phyloP scores from a whole-genome alignment of 768 basidiomycete species.

The Sarcodon aspratus region DNA sequence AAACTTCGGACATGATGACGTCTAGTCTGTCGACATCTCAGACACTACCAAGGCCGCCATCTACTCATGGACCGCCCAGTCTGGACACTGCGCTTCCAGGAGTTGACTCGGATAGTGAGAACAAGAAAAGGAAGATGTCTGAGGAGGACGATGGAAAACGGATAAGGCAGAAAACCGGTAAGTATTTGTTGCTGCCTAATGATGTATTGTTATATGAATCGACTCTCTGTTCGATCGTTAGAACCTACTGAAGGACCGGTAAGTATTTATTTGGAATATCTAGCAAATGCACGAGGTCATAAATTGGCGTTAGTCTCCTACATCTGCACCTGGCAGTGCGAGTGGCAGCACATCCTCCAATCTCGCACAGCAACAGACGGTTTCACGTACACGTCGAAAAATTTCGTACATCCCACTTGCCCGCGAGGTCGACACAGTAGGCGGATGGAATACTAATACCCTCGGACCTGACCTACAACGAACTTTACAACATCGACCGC shows the following conservation, averaged over 20 bases:
- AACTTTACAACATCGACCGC: slow-evolving; percentile 37
- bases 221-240: neutral
- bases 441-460: slow-evolving; percentile 67
- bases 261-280: neutral
- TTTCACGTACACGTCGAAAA: slow-evolving; percentile 52
- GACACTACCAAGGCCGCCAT: too few species aligned
- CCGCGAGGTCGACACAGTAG: slow-evolving; percentile 63
- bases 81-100: slow-evolving; percentile 5
- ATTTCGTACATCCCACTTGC: slow-evolving; percentile 82
- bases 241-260: slow-evolving; percentile 10
- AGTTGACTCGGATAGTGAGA: slow-evolving; percentile 51
- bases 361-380: slow-evolving; percentile 23
- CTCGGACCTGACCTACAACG: slow-evolving; percentile 52
- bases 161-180: slow-evolving; percentile 63
- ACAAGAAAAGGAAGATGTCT: slow-evolving; percentile 63
- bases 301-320: too few species aligned
- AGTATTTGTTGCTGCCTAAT: slow-evolving; percentile 11
- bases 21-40: too few species aligned
- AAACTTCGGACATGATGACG: too few species aligned
- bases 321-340: too few species aligned
- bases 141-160: slow-evolving; percentile 62
- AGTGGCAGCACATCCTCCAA: slow-evolving; percentile 14
- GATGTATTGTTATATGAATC: neutral
- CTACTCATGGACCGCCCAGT: neutral
- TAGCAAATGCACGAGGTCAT: too few species aligned